These are phyloP conservation scores for Ganoderma boninense DNA, from an alignment of 1,284 basidiomycete species.

Conservation along the genomic window DNA sequence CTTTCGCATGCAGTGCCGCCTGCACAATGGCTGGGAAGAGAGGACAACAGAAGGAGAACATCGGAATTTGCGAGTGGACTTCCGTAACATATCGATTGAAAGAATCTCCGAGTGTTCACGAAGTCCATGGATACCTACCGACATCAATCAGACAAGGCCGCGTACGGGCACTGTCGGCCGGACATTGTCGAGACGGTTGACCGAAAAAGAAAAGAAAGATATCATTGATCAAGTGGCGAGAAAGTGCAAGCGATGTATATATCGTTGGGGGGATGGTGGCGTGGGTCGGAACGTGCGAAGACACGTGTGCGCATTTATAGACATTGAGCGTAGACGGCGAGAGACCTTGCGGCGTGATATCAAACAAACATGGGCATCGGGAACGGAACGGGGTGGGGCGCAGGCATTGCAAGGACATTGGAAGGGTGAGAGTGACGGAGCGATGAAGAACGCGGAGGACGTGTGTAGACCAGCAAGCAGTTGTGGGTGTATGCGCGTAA, in stretches of 20 bases:
- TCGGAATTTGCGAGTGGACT: neutral
- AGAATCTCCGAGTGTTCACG: neutral
- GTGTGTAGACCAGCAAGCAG: slow-evolving; percentile 12
- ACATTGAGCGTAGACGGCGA: slow-evolving; percentile 10
- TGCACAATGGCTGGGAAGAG: slow-evolving; percentile 7
- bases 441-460: slow-evolving; percentile 9
- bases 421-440: slow-evolving; percentile 13
- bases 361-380: neutral
- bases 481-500: slow-evolving; percentile 8
- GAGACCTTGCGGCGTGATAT: slow-evolving; percentile 14
- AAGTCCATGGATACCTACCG: neutral
- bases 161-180: neutral
- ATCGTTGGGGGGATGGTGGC: slow-evolving; percentile 10
- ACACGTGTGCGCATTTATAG: slow-evolving; percentile 28
- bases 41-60: neutral
- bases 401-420: neutral
- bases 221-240: slow-evolving; percentile 6
- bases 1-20: neutral
- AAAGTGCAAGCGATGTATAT: slow-evolving; percentile 9
- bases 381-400: slow-evolving; percentile 14
- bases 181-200: neutral
- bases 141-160: neutral
- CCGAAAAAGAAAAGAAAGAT: neutral
- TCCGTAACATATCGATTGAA: neutral
- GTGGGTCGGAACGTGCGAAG: slow-evolving; percentile 5